These are phyloP conservation scores for Talaromyces sp. DNA, from an alignment of 2,329 filamentous ascomycete species.

Conservation along the genomic window DNA sequence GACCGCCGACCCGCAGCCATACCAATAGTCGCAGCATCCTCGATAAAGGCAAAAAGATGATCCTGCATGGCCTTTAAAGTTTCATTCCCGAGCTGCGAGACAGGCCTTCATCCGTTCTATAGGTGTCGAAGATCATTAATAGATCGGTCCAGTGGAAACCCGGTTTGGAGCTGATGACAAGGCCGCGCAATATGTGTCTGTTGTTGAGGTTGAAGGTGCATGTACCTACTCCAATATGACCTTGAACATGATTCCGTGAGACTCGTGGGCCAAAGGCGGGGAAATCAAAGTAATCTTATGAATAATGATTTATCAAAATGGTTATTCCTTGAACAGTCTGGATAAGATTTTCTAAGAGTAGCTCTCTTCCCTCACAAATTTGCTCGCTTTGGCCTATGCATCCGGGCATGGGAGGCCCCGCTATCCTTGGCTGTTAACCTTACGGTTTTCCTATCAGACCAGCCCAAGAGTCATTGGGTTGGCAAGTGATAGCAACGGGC, in stretches of 20 bases:
- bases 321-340: background rate
- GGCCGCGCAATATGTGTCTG: background rate
- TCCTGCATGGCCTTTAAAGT: constrained; percentile 27
- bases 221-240: background rate
- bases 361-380: background rate
- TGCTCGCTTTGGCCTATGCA: background rate
- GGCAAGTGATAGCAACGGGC: background rate
- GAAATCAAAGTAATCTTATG: background rate
- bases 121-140: constrained; percentile 25
- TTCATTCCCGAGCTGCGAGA: constrained; percentile 20
- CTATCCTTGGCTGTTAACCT: background rate
- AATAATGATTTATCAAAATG: background rate
- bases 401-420: background rate
- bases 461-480: background rate
- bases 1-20: constrained; percentile 18
- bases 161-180: background rate
- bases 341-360: background rate
- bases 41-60: constrained; percentile 25
- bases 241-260: background rate
- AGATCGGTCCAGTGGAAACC: background rate
- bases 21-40: constrained; percentile 18
- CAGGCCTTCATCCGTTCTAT: background rate
- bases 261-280: background rate
- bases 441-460: background rate
- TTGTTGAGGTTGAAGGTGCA: background rate